Percentiles rank a stretch among this genome's conserved stretches.
Conservation (phyloP, 2,329 filamentous ascomycete species). For the Calonectria hongkongensis region DNA sequence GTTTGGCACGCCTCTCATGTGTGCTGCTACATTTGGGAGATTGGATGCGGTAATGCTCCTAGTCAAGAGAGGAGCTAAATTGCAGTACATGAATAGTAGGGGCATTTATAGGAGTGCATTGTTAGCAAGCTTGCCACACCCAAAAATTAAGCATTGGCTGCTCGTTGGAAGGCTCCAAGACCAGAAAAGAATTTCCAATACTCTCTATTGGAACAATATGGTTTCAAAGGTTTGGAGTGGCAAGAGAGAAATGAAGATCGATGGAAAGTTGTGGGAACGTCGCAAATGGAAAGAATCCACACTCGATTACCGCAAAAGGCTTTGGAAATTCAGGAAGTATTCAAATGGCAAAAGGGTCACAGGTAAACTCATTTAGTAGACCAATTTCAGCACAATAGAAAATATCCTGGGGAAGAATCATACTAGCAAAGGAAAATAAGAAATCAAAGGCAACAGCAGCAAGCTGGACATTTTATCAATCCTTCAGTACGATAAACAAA, state of each 20-base stretch:
- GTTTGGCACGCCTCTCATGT: constrained; percentile 24
- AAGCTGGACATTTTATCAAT: no score
- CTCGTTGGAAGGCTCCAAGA: constrained; percentile 31
- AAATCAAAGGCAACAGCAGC: no score
- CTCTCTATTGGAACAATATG: not conserved
- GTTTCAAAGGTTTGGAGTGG: constrained; percentile 16
- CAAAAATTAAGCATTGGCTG: constrained; percentile 25
- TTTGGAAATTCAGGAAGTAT: not conserved
- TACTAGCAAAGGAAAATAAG: no score
- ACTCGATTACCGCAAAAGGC: constrained; percentile 3
- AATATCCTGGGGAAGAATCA: no score
- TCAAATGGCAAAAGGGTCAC: not conserved
- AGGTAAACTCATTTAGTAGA: not conserved
- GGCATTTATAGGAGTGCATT: not conserved
- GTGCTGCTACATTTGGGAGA: not conserved
- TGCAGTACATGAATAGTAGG: not conserved
- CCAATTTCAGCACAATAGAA: no score
- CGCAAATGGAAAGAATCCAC: not conserved
- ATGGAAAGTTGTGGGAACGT: not conserved
- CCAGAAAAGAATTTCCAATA: not conserved
- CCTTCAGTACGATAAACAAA: no score
- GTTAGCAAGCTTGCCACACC: not conserved
- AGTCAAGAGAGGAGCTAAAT: constrained; percentile 12
- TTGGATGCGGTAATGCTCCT: constrained; percentile 1
- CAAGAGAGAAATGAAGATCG: not conserved